Evolutionary conservation across 129 eudicot species (phyloP), one percentile per base, ranked within the genome.

Genomic region (Solidago caesia): DNA sequence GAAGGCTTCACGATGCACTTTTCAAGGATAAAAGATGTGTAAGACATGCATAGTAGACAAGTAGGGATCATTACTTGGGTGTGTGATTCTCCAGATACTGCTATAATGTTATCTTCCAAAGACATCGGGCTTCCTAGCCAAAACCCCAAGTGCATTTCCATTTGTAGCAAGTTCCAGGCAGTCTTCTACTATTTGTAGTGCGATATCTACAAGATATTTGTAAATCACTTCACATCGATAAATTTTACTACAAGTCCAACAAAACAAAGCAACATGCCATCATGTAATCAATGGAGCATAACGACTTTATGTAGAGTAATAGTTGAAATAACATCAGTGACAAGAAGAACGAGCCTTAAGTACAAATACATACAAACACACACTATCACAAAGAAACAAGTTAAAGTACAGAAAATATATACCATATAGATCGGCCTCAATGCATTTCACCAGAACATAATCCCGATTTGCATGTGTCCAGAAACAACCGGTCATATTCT

Each of bases 401-500:
- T 33, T 33, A 33, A 33, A 0, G 0, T 33, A 33, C 39, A 33
- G 39, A 33, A 33, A 33, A 33, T 33, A 33, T 0, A 33, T 33
- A 33, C 3, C 39, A 29, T 63, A 78, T 52, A 82, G 51, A 46
- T 63, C 71, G 21, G 39, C 68, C 7, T 76, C 68, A 16, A 85
- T 46, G 29, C 73, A 64, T 33, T 72, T 64, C 6, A 66, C 59
- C 33, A 81, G 81, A 12, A 84, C 48, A 9, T 47, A 42, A 46
- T 64, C 65, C 27, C 53, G 58, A 14, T 77, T 84, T 49, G 44
- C 33, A 8, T 8, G 7, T 27, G 64, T 71, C 81, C 77, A 81
- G 42, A 44, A 0, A 2, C 10, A n/a, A 29, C 66, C 7, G 21
- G 39, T 45, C 70, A 68, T 47, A 13, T 47, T 25, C 13, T 11